Base-by-base conservation (phyloP, 2,329 filamentous ascomycete genomes). In the Alternaria alternata region DNA sequence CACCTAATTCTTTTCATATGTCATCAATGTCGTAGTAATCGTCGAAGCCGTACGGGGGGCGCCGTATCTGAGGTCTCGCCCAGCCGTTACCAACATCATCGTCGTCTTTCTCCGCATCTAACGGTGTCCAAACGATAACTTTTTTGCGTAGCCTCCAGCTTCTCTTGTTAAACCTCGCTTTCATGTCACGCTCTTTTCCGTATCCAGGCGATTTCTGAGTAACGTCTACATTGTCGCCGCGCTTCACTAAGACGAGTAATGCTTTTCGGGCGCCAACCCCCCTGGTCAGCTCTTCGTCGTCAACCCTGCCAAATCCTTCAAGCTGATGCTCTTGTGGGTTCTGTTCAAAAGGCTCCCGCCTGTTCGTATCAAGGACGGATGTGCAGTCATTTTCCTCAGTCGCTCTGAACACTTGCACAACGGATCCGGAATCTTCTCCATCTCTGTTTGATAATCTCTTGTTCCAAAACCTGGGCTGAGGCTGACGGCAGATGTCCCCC, bases 1-100 rank as follows among this genome's bases (percentile, higher is more conserved):
- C 12, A 14, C 16, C 38, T 24, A 7, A 7, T 39, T 24, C 14
- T n/a, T 41, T 49, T 61, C 47, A 64, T 20, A 64, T 54, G 8
- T 64, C 62, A 22, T 64, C 59, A 26, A 64, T 62, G 12, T 64
- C 62, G 56, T 62, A 59, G n/a, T 64, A 64, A 38, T 59, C 47
- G 49, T 64, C 62, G 32, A 56, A 56, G 12, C 49, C 53, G 28
- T 62, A 61, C 9, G 49, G 49, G 20, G 62, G 59, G 20, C 51
- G 59, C 7, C 62, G 59, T 16, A 64, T 51, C 32, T 59, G 49
- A 41, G 62, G 62, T 38, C 59, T 61, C 9, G 62, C 62, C 62
- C 62, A 64, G 41, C 62, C 62, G 18, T 62, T 64, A 22, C 59
- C 59, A 41, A 64, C 48, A 28, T 64, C 62, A 42, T 64, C 62